Evolutionary conservation across 371 early-diverging fungal species (phyloP).

Genomic region (Funneliformis caledonium): DNA sequence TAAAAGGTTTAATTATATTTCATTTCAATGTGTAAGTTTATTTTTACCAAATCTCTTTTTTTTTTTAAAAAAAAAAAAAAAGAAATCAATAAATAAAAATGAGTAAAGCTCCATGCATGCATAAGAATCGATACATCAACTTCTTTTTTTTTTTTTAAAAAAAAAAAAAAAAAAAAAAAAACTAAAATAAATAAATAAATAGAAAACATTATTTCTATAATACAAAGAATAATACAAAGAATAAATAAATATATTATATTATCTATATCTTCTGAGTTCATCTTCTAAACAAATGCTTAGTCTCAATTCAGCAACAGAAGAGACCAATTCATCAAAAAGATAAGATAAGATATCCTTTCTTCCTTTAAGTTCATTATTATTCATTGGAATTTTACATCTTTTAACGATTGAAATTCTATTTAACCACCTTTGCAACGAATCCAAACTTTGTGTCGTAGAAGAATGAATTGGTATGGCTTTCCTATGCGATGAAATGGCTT

Average conservation of each 20-base stretch:
- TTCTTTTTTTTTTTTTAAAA: too few relatives aligned
- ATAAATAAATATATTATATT: background rate
- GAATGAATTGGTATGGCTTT: constrained; percentile 14
- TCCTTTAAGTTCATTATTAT: constrained; percentile 2
- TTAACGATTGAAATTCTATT: constrained; percentile 11
- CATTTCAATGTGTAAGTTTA: too few relatives aligned
- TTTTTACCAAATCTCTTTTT: too few relatives aligned
- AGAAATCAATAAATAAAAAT: too few relatives aligned
- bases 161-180: too few relatives aligned
- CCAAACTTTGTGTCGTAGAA: background rate
- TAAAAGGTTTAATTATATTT: too few relatives aligned
- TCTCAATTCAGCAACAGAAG: constrained; percentile 12
- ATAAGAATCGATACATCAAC: too few relatives aligned
- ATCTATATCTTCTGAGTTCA: constrained; percentile 19
- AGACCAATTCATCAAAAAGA: constrained; percentile 23
- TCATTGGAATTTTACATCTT: constrained; percentile 11
- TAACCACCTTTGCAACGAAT: constrained; percentile 17
- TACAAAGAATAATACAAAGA: background rate
- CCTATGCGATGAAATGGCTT: background rate
- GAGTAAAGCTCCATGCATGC: too few relatives aligned
- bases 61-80: too few relatives aligned
- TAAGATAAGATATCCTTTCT: background rate
- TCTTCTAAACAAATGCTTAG: constrained; percentile 22
- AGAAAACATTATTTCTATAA: background rate
- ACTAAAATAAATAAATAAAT: too few relatives aligned